These are phyloP conservation scores for Phytophthora nicotianae DNA, from an alignment of 352 stramenopile genomes.

Conservation along the genomic window DNA sequence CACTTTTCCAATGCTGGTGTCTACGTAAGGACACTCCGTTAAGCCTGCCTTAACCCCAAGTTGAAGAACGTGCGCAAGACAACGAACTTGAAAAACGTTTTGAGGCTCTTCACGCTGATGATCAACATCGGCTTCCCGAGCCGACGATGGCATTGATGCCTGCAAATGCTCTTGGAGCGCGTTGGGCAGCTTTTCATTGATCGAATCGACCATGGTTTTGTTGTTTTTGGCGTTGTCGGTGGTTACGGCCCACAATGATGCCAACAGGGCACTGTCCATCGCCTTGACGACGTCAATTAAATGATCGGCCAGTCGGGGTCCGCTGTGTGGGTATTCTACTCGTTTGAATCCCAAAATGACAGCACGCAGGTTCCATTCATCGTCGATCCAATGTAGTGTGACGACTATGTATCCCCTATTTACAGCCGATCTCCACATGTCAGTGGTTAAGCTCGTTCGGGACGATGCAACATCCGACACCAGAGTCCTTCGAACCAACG, in stretches of 20 bases:
- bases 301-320: constrained; percentile 1
- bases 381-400: constrained; percentile 27
- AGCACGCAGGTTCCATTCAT: constrained; percentile 4
- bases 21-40: constrained; percentile 4
- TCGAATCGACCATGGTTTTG: not conserved
- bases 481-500: not conserved
- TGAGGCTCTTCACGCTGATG: no score
- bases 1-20: constrained; percentile 5
- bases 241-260: constrained; percentile 5
- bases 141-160: constrained; percentile 1
- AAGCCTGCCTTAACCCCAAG: constrained; percentile 12
- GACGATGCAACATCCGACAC: not conserved
- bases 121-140: no score
- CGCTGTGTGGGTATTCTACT: constrained; percentile 15
- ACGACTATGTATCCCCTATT: constrained; percentile 26
- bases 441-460: constrained; percentile 15
- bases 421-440: constrained; percentile 30
- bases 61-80: constrained; percentile 17
- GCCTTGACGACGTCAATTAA: constrained; percentile 11
- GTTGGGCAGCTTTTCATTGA: not conserved
- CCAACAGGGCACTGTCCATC: constrained; percentile 3
- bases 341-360: constrained; percentile 26
- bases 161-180: not conserved
- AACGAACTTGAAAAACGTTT: constrained; percentile 11
- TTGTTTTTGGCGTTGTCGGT: constrained; percentile 20